Conservation (phyloP, 441 rosid genomes). For the Aquilaria agallochum region DNA sequence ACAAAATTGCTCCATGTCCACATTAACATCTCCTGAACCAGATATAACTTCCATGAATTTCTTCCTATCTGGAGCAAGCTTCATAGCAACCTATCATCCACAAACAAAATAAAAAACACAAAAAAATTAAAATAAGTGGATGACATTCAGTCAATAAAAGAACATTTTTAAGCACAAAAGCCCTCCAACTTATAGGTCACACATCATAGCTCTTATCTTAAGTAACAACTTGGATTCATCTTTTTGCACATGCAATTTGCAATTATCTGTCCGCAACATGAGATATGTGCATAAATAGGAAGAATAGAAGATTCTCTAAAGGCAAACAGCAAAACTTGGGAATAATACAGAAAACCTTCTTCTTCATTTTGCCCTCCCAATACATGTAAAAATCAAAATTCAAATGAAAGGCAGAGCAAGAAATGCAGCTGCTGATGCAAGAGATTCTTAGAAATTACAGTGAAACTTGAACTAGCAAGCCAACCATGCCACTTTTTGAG, state of each 20-base stretch:
- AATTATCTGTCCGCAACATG: no score
- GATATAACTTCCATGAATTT: slow-evolving; percentile 88
- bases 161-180: background rate
- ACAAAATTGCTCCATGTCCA: slow-evolving; percentile 87
- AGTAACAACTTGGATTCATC: background rate
- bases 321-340: no score
- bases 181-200: background rate
- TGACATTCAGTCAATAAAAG: background rate
- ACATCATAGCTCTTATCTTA: background rate
- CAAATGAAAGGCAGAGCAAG: no score
- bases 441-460: slow-evolving; percentile 30
- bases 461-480: slow-evolving; percentile 89
- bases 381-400: no score
- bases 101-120: background rate
- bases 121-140: slow-evolving; percentile 8
- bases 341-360: no score
- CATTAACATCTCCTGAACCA: slow-evolving; percentile 68
- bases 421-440: no score
- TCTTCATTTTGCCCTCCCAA: no score
- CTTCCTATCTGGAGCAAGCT: slow-evolving; percentile 95
- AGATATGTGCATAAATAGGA: no score
- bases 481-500: slow-evolving; percentile 89
- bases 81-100: slow-evolving; percentile 70
- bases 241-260: background rate
- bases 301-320: no score